These are phyloP conservation scores for Hypoxylon subgilvum DNA, from an alignment of 495 filamentous ascomycete species.

Conservation along the genomic window DNA sequence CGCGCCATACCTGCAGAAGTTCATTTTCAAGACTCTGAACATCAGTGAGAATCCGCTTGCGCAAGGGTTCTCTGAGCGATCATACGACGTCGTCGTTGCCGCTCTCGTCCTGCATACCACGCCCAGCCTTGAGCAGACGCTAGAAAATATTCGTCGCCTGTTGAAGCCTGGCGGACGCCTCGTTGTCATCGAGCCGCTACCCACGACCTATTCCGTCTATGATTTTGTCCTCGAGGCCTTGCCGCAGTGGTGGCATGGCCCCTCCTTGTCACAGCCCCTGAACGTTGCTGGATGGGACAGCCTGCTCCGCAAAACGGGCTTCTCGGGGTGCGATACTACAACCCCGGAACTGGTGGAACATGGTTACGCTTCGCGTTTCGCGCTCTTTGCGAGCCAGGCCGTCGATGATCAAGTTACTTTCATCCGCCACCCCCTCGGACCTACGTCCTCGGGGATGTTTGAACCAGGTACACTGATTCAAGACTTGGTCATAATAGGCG, in stretches of 20 bases:
- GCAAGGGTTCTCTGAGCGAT: too few species aligned
- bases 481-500: not conserved
- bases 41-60: too few species aligned
- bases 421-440: too few species aligned
- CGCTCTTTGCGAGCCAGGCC: too few species aligned
- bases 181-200: slow-evolving; percentile 35
- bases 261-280: slow-evolving; percentile 37
- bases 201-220: slow-evolving; percentile 22
- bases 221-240: slow-evolving; percentile 46
- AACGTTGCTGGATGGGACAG: slow-evolving; percentile 46
- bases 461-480: too few species aligned
- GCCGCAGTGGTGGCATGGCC: slow-evolving; percentile 51
- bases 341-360: too few species aligned
- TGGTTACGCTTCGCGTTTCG: too few species aligned
- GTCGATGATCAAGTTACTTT: too few species aligned
- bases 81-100: slow-evolving; percentile 59
- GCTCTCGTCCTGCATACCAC: slow-evolving; percentile 54
- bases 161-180: slow-evolving; percentile 45
- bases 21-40: too few species aligned
- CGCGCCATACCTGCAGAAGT: too few species aligned
- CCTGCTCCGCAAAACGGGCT: slow-evolving; percentile 42
- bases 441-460: too few species aligned
- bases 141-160: slow-evolving; percentile 36
- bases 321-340: not conserved
- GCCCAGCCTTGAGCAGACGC: slow-evolving; percentile 26